These are phyloP conservation scores for Penicillium sp. DNA, from an alignment of 2,329 filamentous ascomycete species.

Conservation along the genomic window DNA sequence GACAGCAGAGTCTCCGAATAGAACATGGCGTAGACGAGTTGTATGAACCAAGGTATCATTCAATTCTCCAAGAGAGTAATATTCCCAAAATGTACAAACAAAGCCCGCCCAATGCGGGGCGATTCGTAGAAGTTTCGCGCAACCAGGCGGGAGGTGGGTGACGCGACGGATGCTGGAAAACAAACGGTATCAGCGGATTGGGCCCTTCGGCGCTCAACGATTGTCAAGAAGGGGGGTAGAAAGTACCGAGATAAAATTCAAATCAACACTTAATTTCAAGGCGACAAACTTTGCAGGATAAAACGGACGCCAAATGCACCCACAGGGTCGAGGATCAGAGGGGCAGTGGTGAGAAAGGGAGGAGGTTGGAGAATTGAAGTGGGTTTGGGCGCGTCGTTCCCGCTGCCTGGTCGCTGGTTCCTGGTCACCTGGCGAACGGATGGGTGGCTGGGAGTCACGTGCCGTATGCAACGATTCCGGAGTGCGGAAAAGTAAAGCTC, in stretches of 20 bases:
- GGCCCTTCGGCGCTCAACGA: neutral
- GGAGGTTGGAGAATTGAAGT: conserved; percentile 16
- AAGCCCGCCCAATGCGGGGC: conserved; percentile 41
- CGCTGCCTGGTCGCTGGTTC: neutral
- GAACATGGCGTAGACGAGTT: conserved; percentile 70
- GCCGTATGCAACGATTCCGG: neutral
- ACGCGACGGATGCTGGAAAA: conserved; percentile 41
- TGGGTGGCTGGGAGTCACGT: conserved; percentile 12
- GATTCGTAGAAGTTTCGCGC: conserved; percentile 29
- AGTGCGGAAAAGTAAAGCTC: neutral
- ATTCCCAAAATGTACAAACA: conserved; percentile 32
- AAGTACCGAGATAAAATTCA: neutral
- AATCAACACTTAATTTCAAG: neutral
- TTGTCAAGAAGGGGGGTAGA: conserved; percentile 5
- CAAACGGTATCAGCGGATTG: conserved; percentile 29
- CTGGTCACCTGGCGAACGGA: neutral
- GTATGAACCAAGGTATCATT: conserved; percentile 16
- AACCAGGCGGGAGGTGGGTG: conserved; percentile 28
- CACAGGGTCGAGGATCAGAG: conserved; percentile 14
- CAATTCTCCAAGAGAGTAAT: conserved; percentile 34
- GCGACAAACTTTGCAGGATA: conserved; percentile 3
- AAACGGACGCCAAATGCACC: conserved; percentile 18
- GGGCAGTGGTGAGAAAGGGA: conserved; percentile 11
- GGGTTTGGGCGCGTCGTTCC: conserved; percentile 13
- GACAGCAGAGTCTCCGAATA: conserved; percentile 95